These are phyloP conservation scores for Talinum fruticosum DNA, from an alignment of 148 eudicot species.

Conservation along the genomic window DNA sequence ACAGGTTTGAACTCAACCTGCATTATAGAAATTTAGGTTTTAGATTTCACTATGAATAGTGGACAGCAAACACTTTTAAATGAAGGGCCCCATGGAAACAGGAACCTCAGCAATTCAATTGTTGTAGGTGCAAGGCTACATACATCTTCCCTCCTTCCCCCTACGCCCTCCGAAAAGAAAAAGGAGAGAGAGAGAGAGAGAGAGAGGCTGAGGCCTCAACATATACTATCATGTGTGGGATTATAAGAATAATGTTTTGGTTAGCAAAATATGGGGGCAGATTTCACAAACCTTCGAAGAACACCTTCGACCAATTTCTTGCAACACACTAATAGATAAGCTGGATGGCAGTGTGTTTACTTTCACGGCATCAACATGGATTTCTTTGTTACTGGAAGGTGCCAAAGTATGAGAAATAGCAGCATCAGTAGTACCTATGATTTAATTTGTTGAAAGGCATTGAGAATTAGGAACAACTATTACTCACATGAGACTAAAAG, in stretches of 20 bases:
- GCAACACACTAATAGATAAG: constrained; percentile 76
- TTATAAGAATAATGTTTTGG: background rate
- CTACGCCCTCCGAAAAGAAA: background rate
- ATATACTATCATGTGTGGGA: background rate
- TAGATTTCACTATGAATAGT: background rate
- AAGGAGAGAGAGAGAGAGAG: too few species aligned
- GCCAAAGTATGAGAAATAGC: constrained; percentile 34
- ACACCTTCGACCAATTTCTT: constrained; percentile 92
- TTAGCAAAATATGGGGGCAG: background rate
- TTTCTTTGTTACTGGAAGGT: constrained; percentile 41
- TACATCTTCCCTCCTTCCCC: background rate
- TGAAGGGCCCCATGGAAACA: background rate
- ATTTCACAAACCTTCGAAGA: constrained; percentile 63
- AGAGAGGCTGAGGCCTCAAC: too few species aligned
- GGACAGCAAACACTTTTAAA: background rate
- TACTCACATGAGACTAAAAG: background rate
- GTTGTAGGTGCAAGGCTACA: background rate
- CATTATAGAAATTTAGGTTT: constrained; percentile 13
- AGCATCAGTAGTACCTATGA: constrained; percentile 30
- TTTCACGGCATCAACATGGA: constrained; percentile 48
- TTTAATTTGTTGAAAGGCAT: constrained; percentile 12
- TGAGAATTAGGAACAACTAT: background rate
- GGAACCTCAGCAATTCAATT: background rate
- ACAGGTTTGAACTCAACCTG: constrained; percentile 91
- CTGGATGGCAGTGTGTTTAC: constrained; percentile 44